These are phyloP conservation scores for Xylaria digitata DNA, from an alignment of 2,329 filamentous ascomycete species.

Conservation along the genomic window DNA sequence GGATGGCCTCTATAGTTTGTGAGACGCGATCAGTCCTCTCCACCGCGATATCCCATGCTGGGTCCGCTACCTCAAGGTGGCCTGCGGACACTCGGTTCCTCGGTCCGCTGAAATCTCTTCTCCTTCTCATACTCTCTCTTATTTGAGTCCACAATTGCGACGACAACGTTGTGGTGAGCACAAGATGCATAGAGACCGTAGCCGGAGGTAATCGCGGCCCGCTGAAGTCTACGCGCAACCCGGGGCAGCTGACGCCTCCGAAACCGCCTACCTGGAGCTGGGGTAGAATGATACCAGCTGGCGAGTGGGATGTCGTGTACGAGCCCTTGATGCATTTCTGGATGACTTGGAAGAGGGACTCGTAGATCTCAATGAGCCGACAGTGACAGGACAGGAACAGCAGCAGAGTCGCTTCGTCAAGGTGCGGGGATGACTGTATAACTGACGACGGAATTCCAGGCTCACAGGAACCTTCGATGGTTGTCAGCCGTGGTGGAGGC, in stretches of 20 bases:
- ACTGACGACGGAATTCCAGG: neutral
- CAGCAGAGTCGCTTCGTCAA: slow-evolving; percentile 28
- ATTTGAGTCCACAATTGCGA: slow-evolving; percentile 30
- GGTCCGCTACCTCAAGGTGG: neutral
- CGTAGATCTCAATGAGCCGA: slow-evolving; percentile 32
- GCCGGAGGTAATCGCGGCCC: slow-evolving; percentile 20
- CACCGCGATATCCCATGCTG: slow-evolving; percentile 23
- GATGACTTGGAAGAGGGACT: slow-evolving; percentile 28
- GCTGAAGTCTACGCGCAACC: slow-evolving; percentile 29
- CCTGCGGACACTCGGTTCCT: neutral
- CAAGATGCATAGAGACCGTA: slow-evolving; percentile 30
- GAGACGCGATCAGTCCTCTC: slow-evolving; percentile 18
- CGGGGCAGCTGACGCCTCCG: slow-evolving; percentile 25
- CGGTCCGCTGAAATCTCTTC: neutral
- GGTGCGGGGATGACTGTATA: neutral
- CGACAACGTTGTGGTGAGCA: slow-evolving; percentile 16
- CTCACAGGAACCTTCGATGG: neutral
- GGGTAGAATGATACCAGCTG: slow-evolving; percentile 26
- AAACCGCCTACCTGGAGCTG: slow-evolving; percentile 25
- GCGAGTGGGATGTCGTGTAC: neutral
- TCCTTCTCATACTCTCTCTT: slow-evolving; percentile 14
- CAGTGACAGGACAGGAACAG: slow-evolving; percentile 35
- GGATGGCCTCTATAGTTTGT: slow-evolving; percentile 18
- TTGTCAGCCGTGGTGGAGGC: no score
- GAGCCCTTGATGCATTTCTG: slow-evolving; percentile 17